Conservation (phyloP, 129 eudicot species). For the Gnaphalium uliginosum region DNA sequence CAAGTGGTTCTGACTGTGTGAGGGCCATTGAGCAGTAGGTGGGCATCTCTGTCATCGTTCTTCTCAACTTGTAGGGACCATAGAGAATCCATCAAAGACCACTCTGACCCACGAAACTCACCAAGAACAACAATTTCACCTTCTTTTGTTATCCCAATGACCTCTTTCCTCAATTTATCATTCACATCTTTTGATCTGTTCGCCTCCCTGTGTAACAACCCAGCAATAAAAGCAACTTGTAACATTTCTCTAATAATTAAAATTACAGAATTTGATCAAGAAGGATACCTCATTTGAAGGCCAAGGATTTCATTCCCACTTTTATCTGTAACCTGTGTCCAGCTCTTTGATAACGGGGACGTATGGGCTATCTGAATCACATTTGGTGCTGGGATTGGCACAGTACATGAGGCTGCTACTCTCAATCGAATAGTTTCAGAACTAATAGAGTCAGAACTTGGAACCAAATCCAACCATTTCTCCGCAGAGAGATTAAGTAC, state of each 20-base stretch:
- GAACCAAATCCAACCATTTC: slow-evolving; percentile 40
- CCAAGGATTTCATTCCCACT: slow-evolving; percentile 28
- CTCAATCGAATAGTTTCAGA: slow-evolving; percentile 29
- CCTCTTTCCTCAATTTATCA: slow-evolving; percentile 19
- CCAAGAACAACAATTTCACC: slow-evolving; percentile 31
- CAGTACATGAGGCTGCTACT: slow-evolving; percentile 40
- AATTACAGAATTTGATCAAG: not conserved
- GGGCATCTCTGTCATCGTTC: not conserved
- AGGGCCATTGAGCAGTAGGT: slow-evolving; percentile 35
- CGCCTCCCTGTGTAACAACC: slow-evolving; percentile 20
- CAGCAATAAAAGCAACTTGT: not conserved
- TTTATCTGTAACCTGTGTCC: slow-evolving; percentile 27
- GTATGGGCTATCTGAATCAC: slow-evolving; percentile 16
- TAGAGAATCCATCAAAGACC: slow-evolving; percentile 38
- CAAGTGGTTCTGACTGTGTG: slow-evolving; percentile 27
- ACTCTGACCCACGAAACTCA: slow-evolving; percentile 32
- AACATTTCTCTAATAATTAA: not conserved
- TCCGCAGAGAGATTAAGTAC: slow-evolving; percentile 32
- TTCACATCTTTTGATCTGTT: not conserved
- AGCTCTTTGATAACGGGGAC: slow-evolving; percentile 22
- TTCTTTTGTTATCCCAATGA: slow-evolving; percentile 27
- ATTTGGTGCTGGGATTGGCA: slow-evolving; percentile 37
- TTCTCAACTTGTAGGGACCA: slow-evolving; percentile 35
- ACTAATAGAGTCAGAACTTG: slow-evolving; percentile 14
- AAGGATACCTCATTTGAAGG: slow-evolving; percentile 37